These are phyloP conservation scores for Filosporella fistucella DNA, from an alignment of 495 filamentous ascomycete genomes.

Conservation along the genomic window DNA sequence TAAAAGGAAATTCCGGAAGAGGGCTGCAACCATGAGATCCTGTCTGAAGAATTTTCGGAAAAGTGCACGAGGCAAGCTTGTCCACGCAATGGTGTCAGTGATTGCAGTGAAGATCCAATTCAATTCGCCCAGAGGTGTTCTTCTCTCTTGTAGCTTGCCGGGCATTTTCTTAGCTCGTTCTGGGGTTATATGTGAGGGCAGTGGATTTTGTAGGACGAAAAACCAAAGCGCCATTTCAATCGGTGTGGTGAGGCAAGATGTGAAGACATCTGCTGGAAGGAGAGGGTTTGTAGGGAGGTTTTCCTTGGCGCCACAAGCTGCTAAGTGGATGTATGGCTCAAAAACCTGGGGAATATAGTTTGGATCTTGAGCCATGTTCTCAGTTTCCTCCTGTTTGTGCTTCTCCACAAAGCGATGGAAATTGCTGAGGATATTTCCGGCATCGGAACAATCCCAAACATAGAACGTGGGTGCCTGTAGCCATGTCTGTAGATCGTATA, in stretches of 20 bases:
- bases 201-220: slow-evolving; percentile 88
- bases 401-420: slow-evolving; percentile 93
- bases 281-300: slow-evolving; percentile 95
- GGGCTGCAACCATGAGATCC: slow-evolving; percentile 97
- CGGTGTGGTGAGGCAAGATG: slow-evolving; percentile 90
- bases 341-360: slow-evolving; percentile 62
- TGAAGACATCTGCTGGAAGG: slow-evolving; percentile 93
- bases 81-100: slow-evolving; percentile 99
- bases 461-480: slow-evolving; percentile 92
- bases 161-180: slow-evolving; percentile 79
- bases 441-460: slow-evolving; percentile 96
- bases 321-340: slow-evolving; percentile 79
- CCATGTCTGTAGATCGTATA: slow-evolving; percentile 96
- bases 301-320: slow-evolving; percentile 83
- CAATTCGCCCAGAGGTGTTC: slow-evolving; percentile 91
- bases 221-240: slow-evolving; percentile 96
- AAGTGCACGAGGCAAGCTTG: slow-evolving; percentile 76
- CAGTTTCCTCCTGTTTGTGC: slow-evolving; percentile 80
- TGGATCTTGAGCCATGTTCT: slow-evolving; percentile 66
- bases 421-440: slow-evolving; percentile 90
- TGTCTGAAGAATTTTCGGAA: slow-evolving; percentile 97
- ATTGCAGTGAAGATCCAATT: slow-evolving; percentile 99
- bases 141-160: slow-evolving; percentile 83
- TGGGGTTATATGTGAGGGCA: slow-evolving; percentile 67
- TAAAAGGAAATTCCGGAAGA: slow-evolving; percentile 94